Evolutionary conservation across 2,329 filamentous ascomycete species (phyloP).

Genomic region (Aspergillus niger): DNA sequence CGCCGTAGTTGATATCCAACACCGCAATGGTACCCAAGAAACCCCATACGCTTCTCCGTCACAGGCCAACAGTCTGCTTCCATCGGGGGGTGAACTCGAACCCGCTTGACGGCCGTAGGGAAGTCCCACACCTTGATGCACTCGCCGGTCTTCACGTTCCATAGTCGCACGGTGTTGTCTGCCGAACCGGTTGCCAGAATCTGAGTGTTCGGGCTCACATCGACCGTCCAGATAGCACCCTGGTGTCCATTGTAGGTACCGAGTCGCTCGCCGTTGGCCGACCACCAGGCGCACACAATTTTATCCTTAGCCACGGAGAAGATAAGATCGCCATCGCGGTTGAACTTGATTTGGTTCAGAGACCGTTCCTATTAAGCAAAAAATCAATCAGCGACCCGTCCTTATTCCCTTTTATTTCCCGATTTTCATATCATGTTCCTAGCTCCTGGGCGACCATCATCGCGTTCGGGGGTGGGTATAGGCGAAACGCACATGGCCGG

Average conservation of each 20-base stretch:
- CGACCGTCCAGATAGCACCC: conserved; percentile 98
- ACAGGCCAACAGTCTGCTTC: conserved; percentile 86
- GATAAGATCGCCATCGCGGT: conserved; percentile 92
- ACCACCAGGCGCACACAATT: conserved; percentile 94
- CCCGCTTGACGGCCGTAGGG: conserved; percentile 92
- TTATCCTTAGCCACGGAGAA: conserved; percentile 97
- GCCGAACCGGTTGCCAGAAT: conserved; percentile 93
- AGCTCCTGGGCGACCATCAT: not conserved
- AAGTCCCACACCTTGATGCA: conserved; percentile 98
- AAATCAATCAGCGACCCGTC: conserved; percentile 8
- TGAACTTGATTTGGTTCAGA: conserved; percentile 94
- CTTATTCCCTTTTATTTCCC: not conserved
- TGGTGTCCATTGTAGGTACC: conserved; percentile 96
- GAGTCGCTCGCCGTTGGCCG: conserved; percentile 95
- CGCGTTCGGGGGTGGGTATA: conserved; percentile 9
- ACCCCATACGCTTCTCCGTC: conserved; percentile 98
- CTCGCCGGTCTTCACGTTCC: conserved; percentile 91
- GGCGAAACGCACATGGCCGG: conserved; percentile 72
- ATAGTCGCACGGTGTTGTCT: conserved; percentile 96
- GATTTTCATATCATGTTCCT: not conserved
- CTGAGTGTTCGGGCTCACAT: conserved; percentile 88
- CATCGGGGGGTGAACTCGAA: conserved; percentile 97
- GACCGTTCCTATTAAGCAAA: conserved; percentile 69
- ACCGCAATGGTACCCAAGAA: conserved; percentile 93
- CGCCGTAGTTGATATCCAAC: conserved; percentile 82